These are phyloP conservation scores for Solanum chmielewskii DNA, from an alignment of 257 asterid genomes.

Conservation along the genomic window DNA sequence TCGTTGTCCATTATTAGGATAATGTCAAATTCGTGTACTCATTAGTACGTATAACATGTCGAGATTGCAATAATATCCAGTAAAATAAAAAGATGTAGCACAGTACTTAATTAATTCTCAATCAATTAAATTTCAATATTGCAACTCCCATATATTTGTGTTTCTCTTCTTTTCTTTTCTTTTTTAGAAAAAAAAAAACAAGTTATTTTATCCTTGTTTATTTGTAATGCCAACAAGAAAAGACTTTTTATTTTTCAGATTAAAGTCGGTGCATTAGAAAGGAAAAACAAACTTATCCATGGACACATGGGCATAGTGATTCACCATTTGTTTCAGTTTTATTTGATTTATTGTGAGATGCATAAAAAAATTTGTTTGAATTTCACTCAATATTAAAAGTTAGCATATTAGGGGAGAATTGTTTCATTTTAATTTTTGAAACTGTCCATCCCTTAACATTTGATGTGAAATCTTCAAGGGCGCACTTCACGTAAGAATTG, in stretches of 20 bases:
- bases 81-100: neutral
- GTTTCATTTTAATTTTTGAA: neutral
- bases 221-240: neutral
- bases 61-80: neutral
- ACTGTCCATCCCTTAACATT: accelerated
- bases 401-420: accelerated
- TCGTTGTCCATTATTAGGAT: neutral
- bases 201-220: neutral
- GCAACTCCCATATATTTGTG: neutral
- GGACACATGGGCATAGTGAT: neutral
- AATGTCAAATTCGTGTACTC: neutral
- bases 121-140: neutral
- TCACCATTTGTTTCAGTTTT: neutral
- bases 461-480: neutral
- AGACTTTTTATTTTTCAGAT: neutral
- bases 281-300: neutral
- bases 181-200: neutral
- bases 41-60: neutral
- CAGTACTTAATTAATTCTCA: neutral
- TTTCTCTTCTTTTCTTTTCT: neutral
- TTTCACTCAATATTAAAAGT: too few relatives aligned
- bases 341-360: neutral
- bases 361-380: neutral
- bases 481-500: neutral
- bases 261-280: neutral